These are phyloP conservation scores for Morella rubra DNA, from an alignment of 306 rosid genomes.

Conservation along the genomic window DNA sequence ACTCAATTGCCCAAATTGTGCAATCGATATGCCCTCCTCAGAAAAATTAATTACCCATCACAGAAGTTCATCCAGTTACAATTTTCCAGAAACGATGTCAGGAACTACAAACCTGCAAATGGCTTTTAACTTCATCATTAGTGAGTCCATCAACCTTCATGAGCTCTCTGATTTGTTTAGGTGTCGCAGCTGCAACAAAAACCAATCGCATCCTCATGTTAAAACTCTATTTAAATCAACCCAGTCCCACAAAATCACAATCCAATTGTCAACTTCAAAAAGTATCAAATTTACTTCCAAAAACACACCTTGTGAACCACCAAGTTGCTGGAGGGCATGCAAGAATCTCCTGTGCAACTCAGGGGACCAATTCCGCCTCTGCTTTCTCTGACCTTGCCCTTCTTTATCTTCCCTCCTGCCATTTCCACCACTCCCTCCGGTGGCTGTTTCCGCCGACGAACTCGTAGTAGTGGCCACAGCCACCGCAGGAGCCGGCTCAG, in stretches of 20 bases:
- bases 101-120: slow-evolving; percentile 66
- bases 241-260: neutral
- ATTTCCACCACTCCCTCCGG: slow-evolving; percentile 35
- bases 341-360: slow-evolving; percentile 84
- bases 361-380: slow-evolving; percentile 85
- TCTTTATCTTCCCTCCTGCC: slow-evolving; percentile 62
- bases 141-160: slow-evolving; percentile 97
- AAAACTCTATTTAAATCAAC: neutral
- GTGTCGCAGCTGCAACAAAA: slow-evolving; percentile 70
- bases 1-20: neutral
- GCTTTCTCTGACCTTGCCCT: slow-evolving; percentile 62
- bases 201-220: slow-evolving; percentile 13
- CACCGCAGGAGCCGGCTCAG: slow-evolving; percentile 35
- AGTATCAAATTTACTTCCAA: too few species aligned
- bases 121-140: slow-evolving; percentile 97
- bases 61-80: neutral
- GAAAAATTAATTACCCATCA: neutral
- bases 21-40: neutral
- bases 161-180: slow-evolving; percentile 84
- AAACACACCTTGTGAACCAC: slow-evolving; percentile 76
- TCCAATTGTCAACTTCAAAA: neutral
- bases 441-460: slow-evolving; percentile 43
- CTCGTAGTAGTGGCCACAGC: slow-evolving; percentile 54
- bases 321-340: slow-evolving; percentile 81
- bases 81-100: too few species aligned